Evolutionary conservation across 1,284 basidiomycete species (phyloP), one percentile per base, ranked within the genome.

Genomic region (Caloboletus firmus): DNA sequence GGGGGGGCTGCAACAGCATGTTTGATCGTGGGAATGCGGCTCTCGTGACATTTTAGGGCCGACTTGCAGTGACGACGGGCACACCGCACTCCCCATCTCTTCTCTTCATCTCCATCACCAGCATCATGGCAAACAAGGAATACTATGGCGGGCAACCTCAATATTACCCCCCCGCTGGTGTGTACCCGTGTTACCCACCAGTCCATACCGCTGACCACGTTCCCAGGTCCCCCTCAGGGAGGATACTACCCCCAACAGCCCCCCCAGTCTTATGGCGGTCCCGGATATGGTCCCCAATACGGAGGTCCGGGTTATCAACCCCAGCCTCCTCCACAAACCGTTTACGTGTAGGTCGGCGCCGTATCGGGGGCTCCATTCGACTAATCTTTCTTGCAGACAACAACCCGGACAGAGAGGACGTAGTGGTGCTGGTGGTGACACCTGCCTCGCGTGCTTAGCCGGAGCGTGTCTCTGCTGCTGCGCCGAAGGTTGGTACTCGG

Each of bases 201-300:
- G 12, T 2, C 3, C 24, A 22, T 12, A 15, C 12, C 39, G 12
- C 58, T 64, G 6, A 67, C 44, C 18, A 5, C 8, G 8, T 52
- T 55, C 51, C 39, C 66, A 84, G 84, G 83, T 34, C 78, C 81
- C 39, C 81, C 74, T n/a, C 82, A 84, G 61, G 85, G 84, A 45
- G 85, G 84, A 37, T 89, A 89, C 69, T 89, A 90, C 64, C 89
- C 89, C 52, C 87, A 89, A 68, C 82, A 84, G 70, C 89, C 89
- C 15, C 83, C 81, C 56, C 84, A 87, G 62, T 76, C 85, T 0
- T 89, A 91, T 67, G 79, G 84, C 54, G 79, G 78, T 5, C 54
- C 57, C 11, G 65, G 67, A 22, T 71, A 68, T 8, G 65, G 65
- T 20, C 67, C 58, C 7, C 62, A 18, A 32, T 62, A 70, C 12